A percentile compares a stretch with the other conserved stretches of the same genome.
Conservation (phyloP, 2,329 filamentous ascomycete species). For the Cordyceps pruinosa region DNA sequence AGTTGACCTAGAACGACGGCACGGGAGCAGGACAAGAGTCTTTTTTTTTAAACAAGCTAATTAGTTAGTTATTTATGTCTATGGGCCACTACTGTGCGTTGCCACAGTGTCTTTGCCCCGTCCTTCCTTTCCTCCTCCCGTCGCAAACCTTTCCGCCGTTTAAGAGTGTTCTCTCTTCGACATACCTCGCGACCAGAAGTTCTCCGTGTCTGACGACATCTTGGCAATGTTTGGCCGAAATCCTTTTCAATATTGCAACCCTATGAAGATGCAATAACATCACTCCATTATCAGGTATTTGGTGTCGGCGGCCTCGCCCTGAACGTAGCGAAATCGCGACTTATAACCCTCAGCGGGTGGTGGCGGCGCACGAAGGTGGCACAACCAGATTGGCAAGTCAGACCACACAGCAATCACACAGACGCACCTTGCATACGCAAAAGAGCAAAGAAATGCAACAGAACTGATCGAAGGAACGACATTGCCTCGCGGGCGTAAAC, state of each 20-base stretch:
- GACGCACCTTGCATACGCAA: background rate
- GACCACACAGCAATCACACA: background rate
- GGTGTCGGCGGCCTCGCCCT: background rate
- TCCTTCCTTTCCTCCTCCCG: background rate
- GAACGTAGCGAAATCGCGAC: background rate
- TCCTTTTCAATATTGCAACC: background rate
- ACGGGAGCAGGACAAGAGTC: background rate
- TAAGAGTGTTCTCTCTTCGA: background rate
- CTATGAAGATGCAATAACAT: background rate
- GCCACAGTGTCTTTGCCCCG: background rate
- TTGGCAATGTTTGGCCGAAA: too few relatives aligned
- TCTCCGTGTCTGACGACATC: background rate
- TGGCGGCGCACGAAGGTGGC: background rate
- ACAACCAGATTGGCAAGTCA: background rate
- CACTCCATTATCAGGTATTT: background rate
- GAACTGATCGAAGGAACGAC: rapidly evolving
- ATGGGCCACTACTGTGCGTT: background rate
- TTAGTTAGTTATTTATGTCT: background rate
- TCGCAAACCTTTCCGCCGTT: background rate
- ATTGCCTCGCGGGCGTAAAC: background rate
- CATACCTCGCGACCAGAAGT: background rate
- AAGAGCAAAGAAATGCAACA: too few relatives aligned
- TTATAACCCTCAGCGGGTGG: background rate
- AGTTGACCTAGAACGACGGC: background rate
- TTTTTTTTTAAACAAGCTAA: background rate